Percentiles rank a stretch among this genome's conserved stretches.
phyloP scores from a whole-genome alignment of 2,329 filamentous ascomycete species.

The Hypoxylon sp. region DNA sequence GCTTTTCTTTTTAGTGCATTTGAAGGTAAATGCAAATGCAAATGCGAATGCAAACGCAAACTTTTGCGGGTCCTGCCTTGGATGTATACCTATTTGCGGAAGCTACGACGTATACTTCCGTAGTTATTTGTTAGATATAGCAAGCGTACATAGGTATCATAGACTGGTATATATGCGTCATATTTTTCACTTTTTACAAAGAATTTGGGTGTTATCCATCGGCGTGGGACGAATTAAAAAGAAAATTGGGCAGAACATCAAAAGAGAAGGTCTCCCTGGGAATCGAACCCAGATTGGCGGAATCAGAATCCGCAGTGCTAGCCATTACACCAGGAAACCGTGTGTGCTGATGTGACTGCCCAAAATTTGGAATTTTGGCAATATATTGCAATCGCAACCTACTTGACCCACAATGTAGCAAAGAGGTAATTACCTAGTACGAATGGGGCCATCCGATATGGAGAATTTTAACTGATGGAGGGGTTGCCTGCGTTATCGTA shows the following conservation, averaged over 20 bases:
- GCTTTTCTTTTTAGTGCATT: conserved; percentile 17
- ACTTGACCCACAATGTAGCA: too few species aligned
- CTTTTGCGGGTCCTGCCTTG: not conserved
- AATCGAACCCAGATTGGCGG: conserved; percentile 47
- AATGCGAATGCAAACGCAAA: not conserved
- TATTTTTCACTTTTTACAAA: not conserved
- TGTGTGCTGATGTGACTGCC: not conserved
- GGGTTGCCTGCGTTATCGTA: conserved; percentile 37
- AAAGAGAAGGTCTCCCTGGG: conserved; percentile 43
- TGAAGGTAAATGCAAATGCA: too few species aligned
- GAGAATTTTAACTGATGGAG: conserved; percentile 35
- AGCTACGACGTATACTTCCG: too few species aligned
- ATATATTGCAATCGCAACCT: not conserved
- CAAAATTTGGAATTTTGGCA: not conserved
- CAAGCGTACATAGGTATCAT: too few species aligned
- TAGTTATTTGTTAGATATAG: too few species aligned
- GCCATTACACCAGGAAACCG: conserved; percentile 47
- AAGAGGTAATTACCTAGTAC: too few species aligned
- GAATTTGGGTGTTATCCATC: not conserved
- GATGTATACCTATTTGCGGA: too few species aligned
- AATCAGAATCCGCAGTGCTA: conserved; percentile 47
- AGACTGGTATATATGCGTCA: not conserved
- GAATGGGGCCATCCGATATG: too few species aligned
- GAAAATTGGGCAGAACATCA: not conserved
- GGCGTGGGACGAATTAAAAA: not conserved